Conservation (phyloP, 768 basidiomycete genomes). For the Dentipellis sp. region DNA sequence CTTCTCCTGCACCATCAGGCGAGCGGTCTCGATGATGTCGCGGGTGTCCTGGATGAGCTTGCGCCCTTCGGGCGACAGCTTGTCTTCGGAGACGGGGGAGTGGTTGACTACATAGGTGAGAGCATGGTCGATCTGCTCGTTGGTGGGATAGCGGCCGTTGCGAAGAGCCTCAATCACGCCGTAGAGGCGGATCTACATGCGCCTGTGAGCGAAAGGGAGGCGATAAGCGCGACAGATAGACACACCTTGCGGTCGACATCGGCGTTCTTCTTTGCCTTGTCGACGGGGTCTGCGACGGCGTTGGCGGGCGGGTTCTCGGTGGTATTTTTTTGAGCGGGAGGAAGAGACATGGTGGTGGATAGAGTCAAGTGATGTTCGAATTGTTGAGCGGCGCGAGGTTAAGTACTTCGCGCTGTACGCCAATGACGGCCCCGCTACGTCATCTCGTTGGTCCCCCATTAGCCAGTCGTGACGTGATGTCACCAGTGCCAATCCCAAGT, state of each 20-base stretch:
- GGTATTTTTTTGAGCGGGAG: constrained; percentile 52
- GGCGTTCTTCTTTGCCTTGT: constrained; percentile 49
- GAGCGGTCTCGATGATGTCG: constrained; percentile 70
- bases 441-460: not conserved
- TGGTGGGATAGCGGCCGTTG: constrained; percentile 69
- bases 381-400: not conserved
- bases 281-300: constrained; percentile 59
- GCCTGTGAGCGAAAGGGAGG: not conserved
- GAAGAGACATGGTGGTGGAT: constrained; percentile 48
- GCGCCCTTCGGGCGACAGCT: constrained; percentile 70
- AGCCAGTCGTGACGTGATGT: not conserved
- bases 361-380: not conserved
- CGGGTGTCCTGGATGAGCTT: constrained; percentile 70
- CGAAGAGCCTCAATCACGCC: constrained; percentile 77
- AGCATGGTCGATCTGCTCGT: constrained; percentile 68
- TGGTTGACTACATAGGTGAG: constrained; percentile 54
- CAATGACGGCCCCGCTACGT: not conserved
- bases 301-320: constrained; percentile 38
- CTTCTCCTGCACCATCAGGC: constrained; percentile 70
- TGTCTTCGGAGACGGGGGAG: constrained; percentile 49
- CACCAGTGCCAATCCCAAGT: not conserved
- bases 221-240: not conserved
- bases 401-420: not conserved
- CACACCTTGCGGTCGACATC: constrained; percentile 74
- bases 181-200: constrained; percentile 58